Base-by-base conservation (phyloP, 1,139 yeast species). In the Insectozyma bohioensis region DNA sequence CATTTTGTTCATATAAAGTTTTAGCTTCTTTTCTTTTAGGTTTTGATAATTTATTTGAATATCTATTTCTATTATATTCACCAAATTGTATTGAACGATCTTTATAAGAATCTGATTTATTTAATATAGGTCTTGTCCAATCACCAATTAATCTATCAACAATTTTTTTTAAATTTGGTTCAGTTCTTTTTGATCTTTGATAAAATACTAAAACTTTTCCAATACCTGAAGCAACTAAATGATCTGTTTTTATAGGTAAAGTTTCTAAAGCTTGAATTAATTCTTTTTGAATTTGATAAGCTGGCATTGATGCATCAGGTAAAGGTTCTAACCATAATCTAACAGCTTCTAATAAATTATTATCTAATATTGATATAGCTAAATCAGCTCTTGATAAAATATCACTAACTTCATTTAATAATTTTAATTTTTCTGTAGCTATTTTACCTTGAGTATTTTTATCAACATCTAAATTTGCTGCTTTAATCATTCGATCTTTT, bases 101-200 rank as follows among this genome's bases (percentile, higher is more conserved):
- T 59, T 94, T 80, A 65, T 90, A 92, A 47, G 92, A 87, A 59
- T 92, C 97, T 2, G 95, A 84, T 42, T 95, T 84, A 47, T 95
- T 95, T 72, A 94, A 85, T 42, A 94, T 88, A 24, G 98, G 98
- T 58, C 98, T 78, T 6, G 97, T 92, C 99, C 99, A 92, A 57
- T 88, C 95, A 21, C 96, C 95, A 48, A 94, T 84, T 40, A 94
- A 68, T 53, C 81, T 79, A 55, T 92, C 97, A 5, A 95, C 98
- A 30, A 82, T 72, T 51, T 95, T 81, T 56, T 90, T 88, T 54
- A 94, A 76, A 34, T 75, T 69, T 25, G 86, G 83, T 58, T 92
- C 97, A 12, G 95, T 95, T 50, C 95, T 78, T 55, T 84, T 85
- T 26, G 94, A 81, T 53, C 90, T 78, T 56, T 92, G 96, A 61